Base-by-base conservation (phyloP, 1,284 basidiomycete species). In the Cystodermella granulosa region DNA sequence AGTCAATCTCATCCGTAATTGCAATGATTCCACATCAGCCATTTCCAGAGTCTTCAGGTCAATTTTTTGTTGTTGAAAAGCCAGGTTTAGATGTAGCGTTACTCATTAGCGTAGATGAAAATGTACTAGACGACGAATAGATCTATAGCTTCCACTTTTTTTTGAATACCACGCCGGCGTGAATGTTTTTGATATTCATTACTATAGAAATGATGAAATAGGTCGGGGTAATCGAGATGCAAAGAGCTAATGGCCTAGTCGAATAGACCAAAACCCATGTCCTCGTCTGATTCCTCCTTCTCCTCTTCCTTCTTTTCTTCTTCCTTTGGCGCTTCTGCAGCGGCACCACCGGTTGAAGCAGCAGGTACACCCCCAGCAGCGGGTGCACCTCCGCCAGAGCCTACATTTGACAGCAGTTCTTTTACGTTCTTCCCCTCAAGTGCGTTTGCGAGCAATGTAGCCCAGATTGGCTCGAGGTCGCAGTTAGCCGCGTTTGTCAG, bases 341-440 rank as follows among this genome's bases (percentile, higher is more conserved):
- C 82, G 55, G 70, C 83, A 53, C 65, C 79, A 47, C 20, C 17
- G 11, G 42, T 14, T 15, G 69, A 81, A 56, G 70, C 82, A 48
- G 69, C 78, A 41, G 77, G 70, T 44, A 69, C 76, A 52, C 66
- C 79, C 55, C 77, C 47, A 49, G 81, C 80, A 40, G 83, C 83
- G 49, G 87, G 84, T 59, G 81, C 86, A 58, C 79, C 91, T 61
- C 87, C 87, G 57, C 88, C 87, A 43, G 85, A 75, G 60, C 91
- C 88, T 55, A 95, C 86, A 75, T 91, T 94, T 56, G 88, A 89
- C 51, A 97, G 80, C 55, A 98, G 77, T 45, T 95, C 92, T 75
- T 93, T 97, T 64, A 98, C 80, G 73, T 98, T 84, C 81, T 96
- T 97, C 62, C 94, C 94, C 75, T 96, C 94, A 46, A 98, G 84